Evolutionary conservation across 2,329 filamentous ascomycete species (phyloP), one percentile per base, ranked within the genome.

Genomic region (Chaetothyriales sp.): DNA sequence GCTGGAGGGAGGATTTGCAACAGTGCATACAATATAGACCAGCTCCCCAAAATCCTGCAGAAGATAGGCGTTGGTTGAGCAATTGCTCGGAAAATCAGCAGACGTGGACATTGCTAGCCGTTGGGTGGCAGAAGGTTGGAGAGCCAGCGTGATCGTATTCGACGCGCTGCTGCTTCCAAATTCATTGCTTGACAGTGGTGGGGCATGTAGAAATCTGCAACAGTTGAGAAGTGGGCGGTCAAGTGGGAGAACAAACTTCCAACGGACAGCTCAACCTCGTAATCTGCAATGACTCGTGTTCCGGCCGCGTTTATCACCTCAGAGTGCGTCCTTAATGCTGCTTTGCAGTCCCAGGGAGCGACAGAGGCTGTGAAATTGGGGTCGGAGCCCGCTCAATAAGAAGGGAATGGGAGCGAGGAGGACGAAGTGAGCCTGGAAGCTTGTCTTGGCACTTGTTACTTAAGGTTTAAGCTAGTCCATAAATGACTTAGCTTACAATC

Each of bases 21-120:
- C 56, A 6, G 59, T 58, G 48, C 57, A 61, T 43, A 61, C 59
- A 19, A 61, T 61, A 50, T 61, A 61, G 9, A 56, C 59, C 28
- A 61, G 56, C 45, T 60, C 59, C 47, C 56, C 55, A 51, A 58
- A 61, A 48, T 61, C 59, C 43, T 56, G 56, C 47, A 61, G 55
- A 18, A 56, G 53, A 28, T 57, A 58, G 7, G 56, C 54, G 46
- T 61, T 61, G 29, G 59, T 61, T 4, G 53, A 48, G 46, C 55
- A 56, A 33, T 56, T 59, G 48, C 49, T 51, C 13, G 56, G 58
- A 47, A 59, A 59, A 18, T 60, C 59, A 19, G 55, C 15, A 15
- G 51, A 15, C 18, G 56, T 48, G 10, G 52, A 50, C 57, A 61
- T 59, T 18, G 47, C 49, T 60, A 61, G 44, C 58, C 58, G 55